Conservation (phyloP, 2,329 filamentous ascomycete genomes). For the Fusarium citri region DNA sequence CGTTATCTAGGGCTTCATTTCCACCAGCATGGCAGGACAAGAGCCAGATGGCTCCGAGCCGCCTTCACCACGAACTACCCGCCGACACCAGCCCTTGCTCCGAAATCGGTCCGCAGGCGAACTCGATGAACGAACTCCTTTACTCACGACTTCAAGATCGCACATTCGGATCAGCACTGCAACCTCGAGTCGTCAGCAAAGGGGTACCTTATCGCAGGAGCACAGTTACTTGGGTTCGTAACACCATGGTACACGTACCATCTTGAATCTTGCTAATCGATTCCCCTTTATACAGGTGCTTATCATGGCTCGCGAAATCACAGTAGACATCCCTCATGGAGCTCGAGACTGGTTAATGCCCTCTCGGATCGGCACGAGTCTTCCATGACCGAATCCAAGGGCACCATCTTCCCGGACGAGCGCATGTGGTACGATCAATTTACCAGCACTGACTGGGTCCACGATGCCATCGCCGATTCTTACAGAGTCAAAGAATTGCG, state of each 20-base stretch:
- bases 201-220: conserved; percentile 50
- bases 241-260: neutral
- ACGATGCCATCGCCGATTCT: conserved; percentile 95
- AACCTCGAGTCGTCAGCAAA: conserved; percentile 44
- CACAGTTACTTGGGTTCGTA: conserved; percentile 58
- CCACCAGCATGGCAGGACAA: conserved; percentile 48
- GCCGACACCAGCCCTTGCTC: conserved; percentile 45
- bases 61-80: conserved; percentile 49
- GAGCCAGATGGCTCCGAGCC: conserved; percentile 49
- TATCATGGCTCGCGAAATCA: conserved; percentile 60
- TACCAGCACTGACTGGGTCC: conserved; percentile 97
- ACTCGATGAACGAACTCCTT: conserved; percentile 59
- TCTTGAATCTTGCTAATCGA: conserved; percentile 17
- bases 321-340: conserved; percentile 68
- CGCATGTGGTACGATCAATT: conserved; percentile 99
- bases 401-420: conserved; percentile 79
- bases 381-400: conserved; percentile 70
- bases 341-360: conserved; percentile 71
- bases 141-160: conserved; percentile 56
- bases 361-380: conserved; percentile 68
- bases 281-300: conserved; percentile 49
- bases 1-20: conserved; percentile 1
- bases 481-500: conserved; percentile 87
- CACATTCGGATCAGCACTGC: conserved; percentile 55
- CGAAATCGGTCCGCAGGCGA: conserved; percentile 48